Conservation (phyloP, 1,284 basidiomycete genomes). For the Sutorius eximius region DNA sequence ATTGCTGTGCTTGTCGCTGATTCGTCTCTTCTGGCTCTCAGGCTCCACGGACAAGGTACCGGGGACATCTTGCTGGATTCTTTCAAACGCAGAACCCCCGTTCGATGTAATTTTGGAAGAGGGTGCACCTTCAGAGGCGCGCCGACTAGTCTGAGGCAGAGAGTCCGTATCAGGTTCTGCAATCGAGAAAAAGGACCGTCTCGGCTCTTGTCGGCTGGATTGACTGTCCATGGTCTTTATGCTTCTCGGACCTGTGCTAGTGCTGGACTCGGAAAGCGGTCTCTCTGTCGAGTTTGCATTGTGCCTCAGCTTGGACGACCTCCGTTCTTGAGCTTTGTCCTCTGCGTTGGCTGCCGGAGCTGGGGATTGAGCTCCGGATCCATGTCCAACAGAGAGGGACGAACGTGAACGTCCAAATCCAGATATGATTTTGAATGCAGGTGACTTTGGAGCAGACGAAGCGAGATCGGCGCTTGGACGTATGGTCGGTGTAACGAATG, state of each 20-base stretch:
- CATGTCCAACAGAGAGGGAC: conserved; percentile 28
- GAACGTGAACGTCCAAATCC: conserved; percentile 66
- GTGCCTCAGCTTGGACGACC: conserved; percentile 34
- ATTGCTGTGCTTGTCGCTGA: conserved; percentile 37
- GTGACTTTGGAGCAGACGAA: conserved; percentile 44
- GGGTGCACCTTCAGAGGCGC: conserved; percentile 8
- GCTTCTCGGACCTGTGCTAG: conserved; percentile 49
- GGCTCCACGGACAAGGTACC: conserved; percentile 37
- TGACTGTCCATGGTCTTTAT: conserved; percentile 41
- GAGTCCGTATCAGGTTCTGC: conserved; percentile 26
- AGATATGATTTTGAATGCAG: conserved; percentile 62
- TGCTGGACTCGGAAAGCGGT: conserved; percentile 51
- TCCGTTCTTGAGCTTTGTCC: conserved; percentile 34
- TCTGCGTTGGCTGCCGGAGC: conserved; percentile 20
- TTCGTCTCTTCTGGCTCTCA: conserved; percentile 42
- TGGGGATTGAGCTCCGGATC: conserved; percentile 32
- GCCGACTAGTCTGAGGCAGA: conserved; percentile 11
- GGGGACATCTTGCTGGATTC: conserved; percentile 33
- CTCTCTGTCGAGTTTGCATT: conserved; percentile 40
- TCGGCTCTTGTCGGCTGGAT: conserved; percentile 36
- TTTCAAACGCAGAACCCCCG: conserved; percentile 7
- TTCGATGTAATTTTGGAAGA: conserved; percentile 15
- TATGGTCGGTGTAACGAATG: conserved; percentile 46
- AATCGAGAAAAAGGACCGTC: conserved; percentile 32
- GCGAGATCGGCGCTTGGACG: conserved; percentile 52